Evolutionary conservation across 148 eudicot species (phyloP), one percentile per base, ranked within the genome.

Genomic region (Rhododendron kiyosumense): DNA sequence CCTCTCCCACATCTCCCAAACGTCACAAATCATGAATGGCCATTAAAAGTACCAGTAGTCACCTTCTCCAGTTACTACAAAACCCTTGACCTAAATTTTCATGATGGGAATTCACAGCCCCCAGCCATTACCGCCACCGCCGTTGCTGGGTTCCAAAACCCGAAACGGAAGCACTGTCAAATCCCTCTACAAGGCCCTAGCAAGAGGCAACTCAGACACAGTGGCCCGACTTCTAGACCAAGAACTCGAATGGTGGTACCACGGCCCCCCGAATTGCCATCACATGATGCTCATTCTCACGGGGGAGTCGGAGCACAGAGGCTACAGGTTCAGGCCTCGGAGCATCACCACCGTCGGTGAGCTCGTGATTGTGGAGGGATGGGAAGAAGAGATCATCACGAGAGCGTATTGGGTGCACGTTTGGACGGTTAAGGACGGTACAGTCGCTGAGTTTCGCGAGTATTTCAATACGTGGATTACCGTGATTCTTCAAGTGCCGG

Each of bases 181-280:
- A 77, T 22, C 52, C 80, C 80, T 77, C 26, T 77, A 77, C 49
- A 77, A 77, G 80, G 80, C 80, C 30, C 48, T 77, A 4, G 52
- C 51, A 43, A 24, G 52, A 18, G 51, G 80, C 15, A 43, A 77
- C 26, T 41, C 24, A 14, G 51, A 41, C 28, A 41, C 11, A 13
- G 49, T 77, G 49, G 30, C 51, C 45, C 80, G 24, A 22, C 80
- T 77, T 18, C 80, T 43, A 43, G 26, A 46, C 43, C 26, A 46
- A 38, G 80, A 77, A 22, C 52, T 77, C 52, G 80, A 77, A 43
- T 77, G 80, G 80, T 43, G 80, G 51, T 77, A 77, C 51, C 80
- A 77, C 4, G 80, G 80, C 2, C 80, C 80, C 26, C 80, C 80
- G 0, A 22, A 77, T 77, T 43, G 80, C 81, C 52, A 78, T 20